These are phyloP conservation scores for Penicillium vulpinum DNA, from an alignment of 2,329 filamentous ascomycete genomes.

Conservation along the genomic window DNA sequence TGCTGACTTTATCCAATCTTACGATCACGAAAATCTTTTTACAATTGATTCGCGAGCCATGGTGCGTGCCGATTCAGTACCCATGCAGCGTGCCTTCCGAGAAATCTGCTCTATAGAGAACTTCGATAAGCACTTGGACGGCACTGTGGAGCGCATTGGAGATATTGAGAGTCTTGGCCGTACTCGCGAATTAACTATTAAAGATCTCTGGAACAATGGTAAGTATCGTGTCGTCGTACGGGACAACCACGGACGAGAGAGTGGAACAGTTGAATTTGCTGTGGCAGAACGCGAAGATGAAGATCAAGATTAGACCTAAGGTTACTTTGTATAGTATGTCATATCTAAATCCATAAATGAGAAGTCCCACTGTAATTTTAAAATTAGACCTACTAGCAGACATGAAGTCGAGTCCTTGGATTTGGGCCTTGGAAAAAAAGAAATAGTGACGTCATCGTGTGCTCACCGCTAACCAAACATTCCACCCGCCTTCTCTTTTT, in stretches of 20 bases:
- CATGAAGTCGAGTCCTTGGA: neutral
- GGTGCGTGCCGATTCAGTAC: conserved; percentile 89
- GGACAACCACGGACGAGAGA: conserved; percentile 50
- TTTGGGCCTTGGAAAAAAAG: conserved; percentile 8
- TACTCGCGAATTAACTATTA: conserved; percentile 92
- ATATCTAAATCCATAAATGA: neutral
- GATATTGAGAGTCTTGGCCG: conserved; percentile 91
- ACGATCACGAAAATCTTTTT: conserved; percentile 93
- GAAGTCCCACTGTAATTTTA: conserved; percentile 2
- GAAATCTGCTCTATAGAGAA: conserved; percentile 75
- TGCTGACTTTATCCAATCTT: conserved; percentile 87
- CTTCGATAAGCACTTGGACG: conserved; percentile 80
- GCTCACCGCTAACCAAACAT: conserved; percentile 28
- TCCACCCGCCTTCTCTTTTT: conserved; percentile 3
- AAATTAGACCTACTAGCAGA: neutral
- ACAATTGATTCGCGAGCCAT: conserved; percentile 84
- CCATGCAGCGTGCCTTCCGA: conserved; percentile 90
- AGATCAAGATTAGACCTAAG: conserved; percentile 37
- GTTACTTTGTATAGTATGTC: conserved; percentile 9
- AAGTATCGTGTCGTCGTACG: conserved; percentile 67
- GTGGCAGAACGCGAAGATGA: conserved; percentile 41
- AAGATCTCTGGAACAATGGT: conserved; percentile 84
- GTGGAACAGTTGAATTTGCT: conserved; percentile 50
- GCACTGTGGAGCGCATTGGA: conserved; percentile 79
- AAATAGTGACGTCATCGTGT: conserved; percentile 38